Evolutionary conservation across 352 stramenopile genomes (phyloP).

Genomic region (Globisporangium spinosum): DNA sequence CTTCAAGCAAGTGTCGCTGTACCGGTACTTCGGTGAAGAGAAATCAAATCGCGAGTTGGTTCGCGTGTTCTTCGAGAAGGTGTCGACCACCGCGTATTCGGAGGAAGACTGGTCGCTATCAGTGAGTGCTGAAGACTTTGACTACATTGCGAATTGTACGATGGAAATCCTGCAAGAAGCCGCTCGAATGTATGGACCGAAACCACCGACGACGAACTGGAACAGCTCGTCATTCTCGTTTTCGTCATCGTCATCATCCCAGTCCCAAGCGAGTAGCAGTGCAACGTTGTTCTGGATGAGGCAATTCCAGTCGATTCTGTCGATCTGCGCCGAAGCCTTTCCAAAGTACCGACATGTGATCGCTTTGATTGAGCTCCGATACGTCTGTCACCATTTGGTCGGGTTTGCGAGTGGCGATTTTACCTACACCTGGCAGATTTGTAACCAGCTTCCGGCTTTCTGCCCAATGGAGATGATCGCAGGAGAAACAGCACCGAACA

Average conservation of each 20-base stretch:
- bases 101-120: constrained; percentile 58
- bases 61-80: constrained; percentile 78
- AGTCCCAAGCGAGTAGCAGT: constrained; percentile 32
- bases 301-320: constrained; percentile 72
- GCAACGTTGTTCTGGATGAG: constrained; percentile 76
- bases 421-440: constrained; percentile 76
- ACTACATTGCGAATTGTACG: constrained; percentile 54
- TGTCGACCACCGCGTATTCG: constrained; percentile 62
- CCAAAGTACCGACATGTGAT: constrained; percentile 61
- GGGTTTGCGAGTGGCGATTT: constrained; percentile 56
- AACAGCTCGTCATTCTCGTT: constrained; percentile 33
- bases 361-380: constrained; percentile 74
- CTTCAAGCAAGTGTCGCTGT: constrained; percentile 68
- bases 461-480: constrained; percentile 44
- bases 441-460: constrained; percentile 52
- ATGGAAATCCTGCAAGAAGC: constrained; percentile 78
- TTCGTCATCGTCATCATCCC: constrained; percentile 36
- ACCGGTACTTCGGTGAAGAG: constrained; percentile 66
- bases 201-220: constrained; percentile 21
- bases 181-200: constrained; percentile 61
- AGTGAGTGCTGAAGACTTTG: constrained; percentile 34
- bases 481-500: constrained; percentile 49
- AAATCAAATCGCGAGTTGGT: constrained; percentile 72
- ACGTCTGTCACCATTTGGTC: constrained; percentile 77
- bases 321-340: constrained; percentile 65